Evolutionary conservation across 2,329 filamentous ascomycete species (phyloP), one percentile per base, ranked within the genome.

Genomic region (Penicillium expansum): DNA sequence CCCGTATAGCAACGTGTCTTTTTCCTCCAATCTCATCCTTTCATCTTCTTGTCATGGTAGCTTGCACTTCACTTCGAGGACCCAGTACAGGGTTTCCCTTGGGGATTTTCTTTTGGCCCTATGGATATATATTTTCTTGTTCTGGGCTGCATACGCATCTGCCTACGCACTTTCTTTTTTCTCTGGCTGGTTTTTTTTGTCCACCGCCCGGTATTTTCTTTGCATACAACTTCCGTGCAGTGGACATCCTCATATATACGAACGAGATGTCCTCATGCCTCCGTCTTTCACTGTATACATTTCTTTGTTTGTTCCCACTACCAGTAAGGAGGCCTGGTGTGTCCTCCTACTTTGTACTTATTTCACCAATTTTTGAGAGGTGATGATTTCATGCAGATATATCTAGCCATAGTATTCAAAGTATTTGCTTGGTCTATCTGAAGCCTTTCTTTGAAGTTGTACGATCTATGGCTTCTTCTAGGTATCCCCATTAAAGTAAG

Each of bases 1-100:
- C 70, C 69, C 65, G 56, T 62, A 61, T 67, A 67, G 65, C 64
- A 66, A 62, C 48, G 38, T 57, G 38, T 59, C 41, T 56, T 58
- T 51, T 35, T 35, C 53, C 52, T 42, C 33, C 24, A 18, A 18
- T 52, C 33, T 18, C 13, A 13, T 20, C 18, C 16, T 52, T 50
- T 29, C 32, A 22, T 43, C 16, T 49, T 32, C 20, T 52, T 41
- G 51, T 45, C 14, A 48, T 39, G 38, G 37, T 37, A 29, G 11
- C 43, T 22, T 20, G 55, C 33, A 20, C 24, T n/a, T 41, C 5
- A 22, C 13, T 44, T 33, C 27, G n/a, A 6, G 18, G 5, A 11
- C 18, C 8, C 5, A 24, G 18, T 33, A 14, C 30, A 33, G 30
- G 27, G 16, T 14, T 30, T 30, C n/a, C 8, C 30, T 47, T 8